phyloP scores from a whole-genome alignment of 2,329 filamentous ascomycete species.

The Fusarium sp. region DNA sequence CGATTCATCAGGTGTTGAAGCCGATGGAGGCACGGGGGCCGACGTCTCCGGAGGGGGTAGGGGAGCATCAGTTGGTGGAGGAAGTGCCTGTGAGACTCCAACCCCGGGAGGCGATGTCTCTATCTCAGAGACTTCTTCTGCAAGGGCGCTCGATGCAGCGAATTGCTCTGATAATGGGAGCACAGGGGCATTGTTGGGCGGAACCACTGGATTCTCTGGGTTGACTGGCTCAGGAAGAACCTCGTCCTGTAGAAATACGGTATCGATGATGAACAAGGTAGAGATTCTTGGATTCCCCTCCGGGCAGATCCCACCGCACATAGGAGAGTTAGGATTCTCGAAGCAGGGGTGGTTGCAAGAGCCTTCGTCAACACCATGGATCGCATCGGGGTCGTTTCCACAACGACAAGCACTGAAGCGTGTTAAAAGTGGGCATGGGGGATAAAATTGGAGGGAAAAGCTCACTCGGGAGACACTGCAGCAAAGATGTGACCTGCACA shows the following conservation, averaged over 20 bases:
- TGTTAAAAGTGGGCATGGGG: slow-evolving; percentile 13
- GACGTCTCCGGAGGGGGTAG: neutral
- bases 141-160: slow-evolving; percentile 15
- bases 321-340: slow-evolving; percentile 44
- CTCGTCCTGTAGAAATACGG: slow-evolving; percentile 23
- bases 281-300: slow-evolving; percentile 44
- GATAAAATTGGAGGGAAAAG: neutral
- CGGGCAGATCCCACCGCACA: slow-evolving; percentile 50
- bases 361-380: slow-evolving; percentile 45
- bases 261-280: slow-evolving; percentile 48
- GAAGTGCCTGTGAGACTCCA: neutral
- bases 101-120: neutral
- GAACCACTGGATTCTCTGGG: slow-evolving; percentile 9
- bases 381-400: slow-evolving; percentile 47
- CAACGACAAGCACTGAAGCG: slow-evolving; percentile 50
- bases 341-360: slow-evolving; percentile 49
- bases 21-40: neutral
- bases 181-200: neutral
- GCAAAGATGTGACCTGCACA: slow-evolving; percentile 38
- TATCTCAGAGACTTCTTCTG: slow-evolving; percentile 2
- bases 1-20: neutral
- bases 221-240: slow-evolving; percentile 8
- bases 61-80: neutral
- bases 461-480: slow-evolving; percentile 48
- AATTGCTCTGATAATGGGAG: slow-evolving; percentile 2